phyloP scores from a whole-genome alignment of 2,329 filamentous ascomycete species.

The Alternaria dauci region DNA sequence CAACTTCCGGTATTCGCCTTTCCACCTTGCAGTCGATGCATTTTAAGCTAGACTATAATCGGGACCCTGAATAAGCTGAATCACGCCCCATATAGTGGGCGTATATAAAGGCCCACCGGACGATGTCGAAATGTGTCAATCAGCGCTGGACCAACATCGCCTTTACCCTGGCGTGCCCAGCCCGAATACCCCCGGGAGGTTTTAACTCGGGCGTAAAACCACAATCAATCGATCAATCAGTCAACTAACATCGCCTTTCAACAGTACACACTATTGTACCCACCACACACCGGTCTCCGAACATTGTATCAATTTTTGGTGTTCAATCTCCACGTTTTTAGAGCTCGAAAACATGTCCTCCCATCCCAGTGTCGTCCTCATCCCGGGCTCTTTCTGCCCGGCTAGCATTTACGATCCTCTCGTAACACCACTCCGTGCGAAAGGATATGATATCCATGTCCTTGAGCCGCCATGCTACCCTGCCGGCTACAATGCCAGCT shows the following conservation, averaged over 20 bases:
- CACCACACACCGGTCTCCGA: background rate
- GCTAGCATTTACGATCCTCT: constrained; percentile 26
- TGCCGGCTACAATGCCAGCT: constrained; percentile 9
- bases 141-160: background rate
- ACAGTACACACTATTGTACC: no score
- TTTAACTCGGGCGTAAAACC: no score
- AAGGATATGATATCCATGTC: constrained; percentile 26
- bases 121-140: background rate
- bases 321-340: background rate
- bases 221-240: no score
- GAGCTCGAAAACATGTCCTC: constrained; percentile 10
- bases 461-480: constrained; percentile 26
- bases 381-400: constrained; percentile 37
- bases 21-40: background rate
- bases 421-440: constrained; percentile 13
- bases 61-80: background rate
- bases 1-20: background rate
- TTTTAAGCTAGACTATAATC: background rate
- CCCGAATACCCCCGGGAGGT: no score
- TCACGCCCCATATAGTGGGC: background rate
- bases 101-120: background rate
- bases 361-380: constrained; percentile 32
- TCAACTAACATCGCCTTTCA: no score
- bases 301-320: background rate
- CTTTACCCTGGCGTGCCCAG: no score